phyloP scores from a whole-genome alignment of 345 rosid genomes.

The Alliaria petiolata region DNA sequence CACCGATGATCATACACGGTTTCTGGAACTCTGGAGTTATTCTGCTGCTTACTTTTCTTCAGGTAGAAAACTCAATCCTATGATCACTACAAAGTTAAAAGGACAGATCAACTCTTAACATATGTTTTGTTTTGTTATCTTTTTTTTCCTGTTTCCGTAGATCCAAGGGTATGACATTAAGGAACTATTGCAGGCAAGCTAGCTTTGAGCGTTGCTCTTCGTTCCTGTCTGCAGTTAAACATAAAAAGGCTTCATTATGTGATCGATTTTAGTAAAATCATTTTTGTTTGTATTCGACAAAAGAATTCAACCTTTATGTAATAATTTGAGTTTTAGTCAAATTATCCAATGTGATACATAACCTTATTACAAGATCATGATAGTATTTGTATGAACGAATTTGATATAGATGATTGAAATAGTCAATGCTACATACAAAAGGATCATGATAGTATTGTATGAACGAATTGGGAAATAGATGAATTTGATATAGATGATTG shows the following conservation, averaged over 20 bases:
- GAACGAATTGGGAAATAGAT: too few species aligned
- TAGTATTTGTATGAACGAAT: background rate
- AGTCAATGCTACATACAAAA: too few species aligned
- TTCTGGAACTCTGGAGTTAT: slow-evolving; percentile 90
- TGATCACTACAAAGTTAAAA: background rate
- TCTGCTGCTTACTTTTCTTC: slow-evolving; percentile 77
- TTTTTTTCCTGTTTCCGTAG: too few species aligned
- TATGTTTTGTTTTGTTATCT: background rate
- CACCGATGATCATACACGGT: slow-evolving; percentile 80
- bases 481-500: background rate
- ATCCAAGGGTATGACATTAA: slow-evolving; percentile 85
- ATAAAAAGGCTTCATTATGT: background rate
- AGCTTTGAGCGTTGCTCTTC: background rate
- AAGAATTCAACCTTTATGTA: background rate
- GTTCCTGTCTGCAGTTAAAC: background rate
- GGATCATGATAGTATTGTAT: background rate
- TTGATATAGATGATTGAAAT: background rate
- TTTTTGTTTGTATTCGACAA: background rate
- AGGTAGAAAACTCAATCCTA: slow-evolving; percentile 40
- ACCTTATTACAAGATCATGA: background rate
- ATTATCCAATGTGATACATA: background rate
- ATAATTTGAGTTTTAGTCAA: background rate
- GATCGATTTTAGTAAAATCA: background rate
- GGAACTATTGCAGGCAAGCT: slow-evolving; percentile 62
- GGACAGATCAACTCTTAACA: background rate